Evolutionary conservation across 257 asterid genomes (phyloP).

Genomic region (Solanum habrochaites): DNA sequence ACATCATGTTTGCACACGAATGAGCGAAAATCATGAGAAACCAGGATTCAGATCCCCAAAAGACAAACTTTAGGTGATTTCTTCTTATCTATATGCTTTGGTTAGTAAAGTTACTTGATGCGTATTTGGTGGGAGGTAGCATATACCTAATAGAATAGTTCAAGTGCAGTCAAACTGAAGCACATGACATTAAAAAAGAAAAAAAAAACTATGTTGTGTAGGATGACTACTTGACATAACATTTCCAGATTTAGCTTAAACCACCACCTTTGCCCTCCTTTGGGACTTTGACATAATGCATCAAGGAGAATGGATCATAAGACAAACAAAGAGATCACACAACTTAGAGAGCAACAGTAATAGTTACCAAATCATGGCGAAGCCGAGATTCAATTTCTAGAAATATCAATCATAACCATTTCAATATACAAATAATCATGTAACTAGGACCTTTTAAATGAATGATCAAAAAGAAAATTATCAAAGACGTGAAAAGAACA

Average conservation of each 20-base stretch:
- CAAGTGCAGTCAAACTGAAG: not conserved
- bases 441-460: not conserved
- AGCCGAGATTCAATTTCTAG: not conserved
- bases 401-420: not conserved
- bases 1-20: not conserved
- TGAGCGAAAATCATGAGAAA: not conserved
- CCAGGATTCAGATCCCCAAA: not conserved
- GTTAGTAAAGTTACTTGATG: not conserved
- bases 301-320: not conserved
- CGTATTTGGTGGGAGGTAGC: not conserved
- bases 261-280: not conserved
- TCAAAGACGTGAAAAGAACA: not conserved
- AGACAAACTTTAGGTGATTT: not conserved
- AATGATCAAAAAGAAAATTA: not conserved
- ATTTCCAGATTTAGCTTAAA: not conserved
- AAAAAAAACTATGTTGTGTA: not conserved
- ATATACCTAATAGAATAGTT: not conserved
- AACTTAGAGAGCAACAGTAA: not conserved
- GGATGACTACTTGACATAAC: not conserved
- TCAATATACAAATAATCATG: not conserved
- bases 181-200: not conserved
- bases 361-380: not conserved
- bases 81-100: not conserved
- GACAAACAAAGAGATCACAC: not conserved
- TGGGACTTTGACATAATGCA: not conserved